Evolutionary conservation across 2,329 filamentous ascomycete genomes (phyloP).

Genomic region (Ophioceras dolichostomum): DNA sequence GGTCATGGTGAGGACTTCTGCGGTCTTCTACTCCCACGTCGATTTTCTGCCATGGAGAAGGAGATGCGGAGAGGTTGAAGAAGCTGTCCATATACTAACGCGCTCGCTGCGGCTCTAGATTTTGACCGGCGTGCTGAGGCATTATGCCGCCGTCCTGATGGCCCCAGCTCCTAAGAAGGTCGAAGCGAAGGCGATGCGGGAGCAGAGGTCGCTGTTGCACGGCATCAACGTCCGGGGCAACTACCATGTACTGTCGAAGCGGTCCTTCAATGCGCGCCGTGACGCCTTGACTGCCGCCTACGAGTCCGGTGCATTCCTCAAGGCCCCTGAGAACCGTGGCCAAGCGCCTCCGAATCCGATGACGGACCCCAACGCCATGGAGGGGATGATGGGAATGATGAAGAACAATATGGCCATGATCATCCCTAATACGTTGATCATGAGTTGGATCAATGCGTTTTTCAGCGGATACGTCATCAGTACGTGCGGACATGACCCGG

Average conservation of each 20-base stretch:
- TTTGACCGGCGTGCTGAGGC: slow-evolving; percentile 85
- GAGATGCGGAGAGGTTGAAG: no score
- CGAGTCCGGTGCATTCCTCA: slow-evolving; percentile 78
- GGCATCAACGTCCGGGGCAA: slow-evolving; percentile 78
- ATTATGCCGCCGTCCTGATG: slow-evolving; percentile 92
- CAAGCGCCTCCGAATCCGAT: slow-evolving; percentile 89
- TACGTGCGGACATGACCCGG: slow-evolving; percentile 27
- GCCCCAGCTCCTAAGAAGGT: slow-evolving; percentile 73
- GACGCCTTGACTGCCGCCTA: slow-evolving; percentile 69
- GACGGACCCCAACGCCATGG: slow-evolving; percentile 92
- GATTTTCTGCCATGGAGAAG: no score
- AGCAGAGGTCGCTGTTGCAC: slow-evolving; percentile 74
- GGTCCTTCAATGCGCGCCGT: slow-evolving; percentile 70
- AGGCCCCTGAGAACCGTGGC: slow-evolving; percentile 74
- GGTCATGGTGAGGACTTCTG: slow-evolving; percentile 73
- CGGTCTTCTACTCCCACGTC: no score
- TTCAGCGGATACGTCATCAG: slow-evolving; percentile 97
- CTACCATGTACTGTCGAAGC: slow-evolving; percentile 63
- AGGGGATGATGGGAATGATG: slow-evolving; percentile 99
- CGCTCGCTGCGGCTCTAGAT: slow-evolving; percentile 37
- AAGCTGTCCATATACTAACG: no score
- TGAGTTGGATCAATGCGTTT: slow-evolving; percentile 99
- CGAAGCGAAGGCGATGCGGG: slow-evolving; percentile 62
- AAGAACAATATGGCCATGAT: slow-evolving; percentile 99
- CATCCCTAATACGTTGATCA: slow-evolving; percentile 95